Evolutionary conservation across 805 yeast genomes (phyloP).

Genomic region (Candida xyloterini): DNA sequence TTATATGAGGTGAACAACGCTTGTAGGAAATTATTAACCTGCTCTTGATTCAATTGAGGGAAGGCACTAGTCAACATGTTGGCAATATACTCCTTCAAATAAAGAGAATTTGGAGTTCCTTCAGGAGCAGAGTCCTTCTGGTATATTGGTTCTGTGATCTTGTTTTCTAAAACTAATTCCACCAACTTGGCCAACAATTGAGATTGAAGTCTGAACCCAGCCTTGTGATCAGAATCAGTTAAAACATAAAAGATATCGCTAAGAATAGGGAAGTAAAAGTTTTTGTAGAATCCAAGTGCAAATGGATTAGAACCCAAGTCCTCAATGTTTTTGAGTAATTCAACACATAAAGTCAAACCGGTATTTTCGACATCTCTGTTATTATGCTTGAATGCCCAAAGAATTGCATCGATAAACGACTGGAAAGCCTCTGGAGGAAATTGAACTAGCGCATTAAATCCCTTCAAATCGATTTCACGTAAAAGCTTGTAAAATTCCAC

Average conservation of each 20-base stretch:
- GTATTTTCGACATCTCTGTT: constrained; percentile 94
- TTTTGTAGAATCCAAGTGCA: constrained; percentile 82
- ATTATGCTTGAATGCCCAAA: constrained; percentile 98
- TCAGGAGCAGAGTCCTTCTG: constrained; percentile 75
- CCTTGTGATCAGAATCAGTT: constrained; percentile 96
- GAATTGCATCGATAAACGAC: constrained; percentile 84
- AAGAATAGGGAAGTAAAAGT: constrained; percentile 82
- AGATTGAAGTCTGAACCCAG: constrained; percentile 89
- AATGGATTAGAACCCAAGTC: constrained; percentile 67
- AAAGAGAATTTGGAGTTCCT: constrained; percentile 80
- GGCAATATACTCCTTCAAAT: constrained; percentile 75
- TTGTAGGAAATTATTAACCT: constrained; percentile 74
- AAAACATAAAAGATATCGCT: constrained; percentile 90
- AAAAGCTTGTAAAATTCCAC: constrained; percentile 91
- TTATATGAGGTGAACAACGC: constrained; percentile 73
- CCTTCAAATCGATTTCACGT: constrained; percentile 79
- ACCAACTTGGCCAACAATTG: constrained; percentile 80
- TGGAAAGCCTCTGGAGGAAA: constrained; percentile 92
- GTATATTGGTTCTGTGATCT: constrained; percentile 75
- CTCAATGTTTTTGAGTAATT: constrained; percentile 81
- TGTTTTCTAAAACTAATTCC: constrained; percentile 73
- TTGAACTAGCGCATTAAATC: constrained; percentile 82
- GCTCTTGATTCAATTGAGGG: constrained; percentile 83
- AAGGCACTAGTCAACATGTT: constrained; percentile 84
- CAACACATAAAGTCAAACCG: constrained; percentile 81